Evolutionary conservation across 2,329 filamentous ascomycete species (phyloP).

Genomic region (Thelonectria olida): DNA sequence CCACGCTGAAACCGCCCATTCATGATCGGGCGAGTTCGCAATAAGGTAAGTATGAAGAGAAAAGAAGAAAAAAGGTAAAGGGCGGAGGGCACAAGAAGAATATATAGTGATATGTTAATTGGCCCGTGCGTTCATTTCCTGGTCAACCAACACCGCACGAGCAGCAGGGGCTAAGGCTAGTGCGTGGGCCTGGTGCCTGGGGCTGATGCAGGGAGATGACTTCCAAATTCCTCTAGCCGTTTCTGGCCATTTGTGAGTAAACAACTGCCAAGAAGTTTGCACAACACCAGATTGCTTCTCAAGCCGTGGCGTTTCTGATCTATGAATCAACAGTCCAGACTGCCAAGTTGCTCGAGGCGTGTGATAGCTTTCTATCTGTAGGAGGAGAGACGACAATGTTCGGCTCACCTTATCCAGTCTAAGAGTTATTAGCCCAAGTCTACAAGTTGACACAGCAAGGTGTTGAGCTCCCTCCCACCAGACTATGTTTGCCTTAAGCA

Average conservation of each 20-base stretch:
- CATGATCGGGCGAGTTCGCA: slow-evolving; percentile 54
- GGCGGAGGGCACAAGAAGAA: slow-evolving; percentile 13
- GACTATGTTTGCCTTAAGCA: no score
- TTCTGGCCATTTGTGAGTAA: background rate
- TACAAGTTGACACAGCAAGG: no score
- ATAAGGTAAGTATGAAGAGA: slow-evolving; percentile 63
- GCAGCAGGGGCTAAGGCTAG: background rate
- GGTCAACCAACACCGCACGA: background rate
- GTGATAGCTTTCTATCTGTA: no score
- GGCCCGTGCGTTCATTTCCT: slow-evolving; percentile 25
- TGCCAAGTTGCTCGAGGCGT: no score
- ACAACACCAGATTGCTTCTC: no score
- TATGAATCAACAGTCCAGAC: no score
- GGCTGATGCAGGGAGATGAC: background rate
- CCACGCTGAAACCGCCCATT: slow-evolving; percentile 52
- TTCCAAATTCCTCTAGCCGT: background rate
- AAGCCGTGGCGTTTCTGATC: no score
- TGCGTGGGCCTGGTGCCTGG: background rate
- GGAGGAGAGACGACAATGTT: no score
- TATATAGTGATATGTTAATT: slow-evolving; percentile 11
- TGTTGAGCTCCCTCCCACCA: no score
- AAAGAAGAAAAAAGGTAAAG: slow-evolving; percentile 10
- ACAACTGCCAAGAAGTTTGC: background rate
- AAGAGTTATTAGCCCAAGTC: no score
- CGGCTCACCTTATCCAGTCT: no score